Percentiles rank a stretch among this genome's conserved stretches.
Evolutionary conservation across 2,329 filamentous ascomycete species (phyloP).

Genomic region (Colletotrichum higginsianum): DNA sequence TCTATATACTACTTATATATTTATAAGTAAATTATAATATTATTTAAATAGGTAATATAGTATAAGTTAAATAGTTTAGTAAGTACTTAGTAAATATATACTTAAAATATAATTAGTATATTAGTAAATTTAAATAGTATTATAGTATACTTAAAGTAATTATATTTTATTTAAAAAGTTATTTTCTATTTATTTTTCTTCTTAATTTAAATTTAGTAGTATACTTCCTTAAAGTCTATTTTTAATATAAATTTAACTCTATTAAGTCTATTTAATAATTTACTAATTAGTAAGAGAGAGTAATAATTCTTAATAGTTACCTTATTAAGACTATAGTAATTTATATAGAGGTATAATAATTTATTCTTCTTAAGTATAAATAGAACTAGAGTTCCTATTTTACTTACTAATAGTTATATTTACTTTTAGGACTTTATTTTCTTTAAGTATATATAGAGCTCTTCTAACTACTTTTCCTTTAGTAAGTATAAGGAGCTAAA

Average conservation of each 20-base stretch:
- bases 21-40: too few relatives aligned
- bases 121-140: neutral
- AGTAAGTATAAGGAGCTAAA: too few relatives aligned
- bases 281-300: neutral
- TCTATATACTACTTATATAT: too few relatives aligned
- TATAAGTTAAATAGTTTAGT: too few relatives aligned
- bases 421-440: too few relatives aligned
- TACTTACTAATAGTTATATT: too few relatives aligned
- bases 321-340: neutral
- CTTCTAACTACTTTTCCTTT: too few relatives aligned
- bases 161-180: neutral
- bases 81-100: neutral
- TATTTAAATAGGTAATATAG: too few relatives aligned
- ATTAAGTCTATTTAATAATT: neutral
- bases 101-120: neutral
- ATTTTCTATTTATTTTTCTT: neutral
- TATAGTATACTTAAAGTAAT: neutral
- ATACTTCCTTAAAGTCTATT: neutral
- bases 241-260: neutral
- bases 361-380: neutral
- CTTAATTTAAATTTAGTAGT: neutral
- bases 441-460: too few relatives aligned
- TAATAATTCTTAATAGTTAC: neutral
- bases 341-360: neutral
- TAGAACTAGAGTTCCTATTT: neutral